phyloP scores from a whole-genome alignment of 805 yeast species.

The Metschnikowia colocasiae region DNA sequence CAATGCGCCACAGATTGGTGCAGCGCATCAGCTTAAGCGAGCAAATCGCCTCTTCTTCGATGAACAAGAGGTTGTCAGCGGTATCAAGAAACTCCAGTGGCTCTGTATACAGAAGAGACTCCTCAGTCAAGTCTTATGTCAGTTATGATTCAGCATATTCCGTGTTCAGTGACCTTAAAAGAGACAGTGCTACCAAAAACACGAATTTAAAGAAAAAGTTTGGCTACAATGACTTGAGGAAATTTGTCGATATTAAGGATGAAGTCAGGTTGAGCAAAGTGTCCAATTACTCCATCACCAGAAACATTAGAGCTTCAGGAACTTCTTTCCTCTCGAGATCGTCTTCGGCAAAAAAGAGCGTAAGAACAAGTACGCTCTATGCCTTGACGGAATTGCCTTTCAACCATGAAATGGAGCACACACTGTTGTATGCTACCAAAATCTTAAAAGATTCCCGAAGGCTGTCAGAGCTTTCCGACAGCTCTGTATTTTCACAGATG shows the following conservation, averaged over 20 bases:
- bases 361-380: conserved; percentile 34
- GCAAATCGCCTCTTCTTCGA: conserved; percentile 4
- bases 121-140: conserved; percentile 47
- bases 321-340: conserved; percentile 21
- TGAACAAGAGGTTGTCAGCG: conserved; percentile 18
- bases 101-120: conserved; percentile 30
- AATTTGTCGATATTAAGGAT: conserved; percentile 10
- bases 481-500: conserved; percentile 32
- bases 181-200: conserved; percentile 14
- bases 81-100: conserved; percentile 33
- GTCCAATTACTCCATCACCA: conserved; percentile 7
- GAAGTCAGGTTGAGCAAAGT: conserved; percentile 7
- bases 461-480: conserved; percentile 28
- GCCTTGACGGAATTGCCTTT: conserved; percentile 42
- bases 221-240: conserved; percentile 47
- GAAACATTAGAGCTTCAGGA: conserved; percentile 8
- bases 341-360: conserved; percentile 28
- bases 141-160: conserved; percentile 61
- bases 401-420: conserved; percentile 8
- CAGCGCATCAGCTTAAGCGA: conserved; percentile 27
- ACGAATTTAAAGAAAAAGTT: conserved; percentile 44
- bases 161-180: conserved; percentile 16
- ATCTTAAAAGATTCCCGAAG: conserved; percentile 18
- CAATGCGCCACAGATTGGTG: conserved; percentile 20
- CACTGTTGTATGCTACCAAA: not conserved